Percentiles rank a stretch among this genome's conserved stretches.
These are phyloP conservation scores for Digitaria exilis DNA, from an alignment of 202 grass and related monocot species.

Conservation along the genomic window DNA sequence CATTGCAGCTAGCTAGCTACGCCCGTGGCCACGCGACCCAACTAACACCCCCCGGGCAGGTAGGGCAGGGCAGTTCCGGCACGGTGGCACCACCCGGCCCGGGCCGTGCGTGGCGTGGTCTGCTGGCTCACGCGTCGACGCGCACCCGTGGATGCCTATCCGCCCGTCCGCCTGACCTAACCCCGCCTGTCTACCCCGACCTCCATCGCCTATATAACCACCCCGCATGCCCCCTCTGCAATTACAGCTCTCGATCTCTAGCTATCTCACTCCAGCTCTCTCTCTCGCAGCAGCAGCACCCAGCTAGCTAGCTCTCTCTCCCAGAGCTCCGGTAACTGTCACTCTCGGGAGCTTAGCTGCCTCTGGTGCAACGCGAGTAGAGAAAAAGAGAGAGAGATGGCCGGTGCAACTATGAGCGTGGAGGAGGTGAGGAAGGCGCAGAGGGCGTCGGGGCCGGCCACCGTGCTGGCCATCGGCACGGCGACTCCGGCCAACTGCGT, in stretches of 20 bases:
- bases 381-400: neutral
- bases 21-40: constrained; percentile 18
- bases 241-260: neutral
- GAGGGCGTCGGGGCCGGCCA: constrained; percentile 66
- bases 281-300: no score
- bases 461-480: constrained; percentile 76
- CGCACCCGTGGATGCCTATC: constrained; percentile 39
- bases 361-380: neutral
- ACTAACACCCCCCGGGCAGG: constrained; percentile 6
- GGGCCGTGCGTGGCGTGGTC: neutral
- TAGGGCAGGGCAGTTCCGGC: no score
- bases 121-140: neutral
- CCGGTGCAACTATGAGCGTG: constrained; percentile 45
- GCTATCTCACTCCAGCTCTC: neutral
- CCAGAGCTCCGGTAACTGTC: no score
- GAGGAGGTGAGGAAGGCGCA: constrained; percentile 74
- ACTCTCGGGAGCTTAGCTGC: neutral
- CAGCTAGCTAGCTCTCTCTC: neutral
- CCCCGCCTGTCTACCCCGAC: neutral
- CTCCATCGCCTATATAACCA: constrained; percentile 3
- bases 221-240: neutral
- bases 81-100: no score
- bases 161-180: neutral
- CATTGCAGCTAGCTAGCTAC: no score
- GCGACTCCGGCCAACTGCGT: constrained; percentile 74